Evolutionary conservation across 2,329 filamentous ascomycete species (phyloP).

Genomic region (Hirsutella minnesotensis): DNA sequence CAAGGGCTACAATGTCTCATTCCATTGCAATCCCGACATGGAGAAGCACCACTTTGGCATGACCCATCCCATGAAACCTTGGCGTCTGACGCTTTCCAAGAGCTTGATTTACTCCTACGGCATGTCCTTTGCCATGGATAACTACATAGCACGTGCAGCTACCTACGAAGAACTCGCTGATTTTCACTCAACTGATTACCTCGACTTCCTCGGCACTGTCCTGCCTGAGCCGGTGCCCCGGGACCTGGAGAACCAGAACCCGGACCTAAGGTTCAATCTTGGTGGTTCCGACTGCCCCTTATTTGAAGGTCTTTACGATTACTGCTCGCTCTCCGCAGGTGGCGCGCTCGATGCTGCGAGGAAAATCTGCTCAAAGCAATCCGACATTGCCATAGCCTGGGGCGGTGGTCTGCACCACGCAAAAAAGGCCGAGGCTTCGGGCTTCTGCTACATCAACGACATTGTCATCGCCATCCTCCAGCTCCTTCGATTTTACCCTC

Average conservation of each 20-base stretch:
- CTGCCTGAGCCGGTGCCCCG: conserved; percentile 50
- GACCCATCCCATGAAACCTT: conserved; percentile 98
- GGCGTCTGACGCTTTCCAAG: conserved; percentile 91
- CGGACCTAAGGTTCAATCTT: conserved; percentile 69
- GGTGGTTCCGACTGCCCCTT: conserved; percentile 89
- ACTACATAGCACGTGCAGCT: conserved; percentile 73
- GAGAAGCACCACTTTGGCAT: conserved; percentile 95
- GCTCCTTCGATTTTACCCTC: conserved; percentile 67
- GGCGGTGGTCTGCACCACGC: conserved; percentile 93
- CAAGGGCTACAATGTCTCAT: conserved; percentile 83
- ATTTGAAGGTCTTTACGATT: conserved; percentile 91
- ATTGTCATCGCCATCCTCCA: conserved; percentile 91
- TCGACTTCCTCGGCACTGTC: conserved; percentile 73
- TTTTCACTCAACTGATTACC: conserved; percentile 82
- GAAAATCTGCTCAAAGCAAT: conserved; percentile 75
- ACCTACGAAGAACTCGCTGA: conserved; percentile 77
- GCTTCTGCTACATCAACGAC: conserved; percentile 98
- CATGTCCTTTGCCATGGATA: conserved; percentile 93
- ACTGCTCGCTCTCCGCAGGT: conserved; percentile 87
- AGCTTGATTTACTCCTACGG: conserved; percentile 90
- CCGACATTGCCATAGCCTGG: conserved; percentile 96
- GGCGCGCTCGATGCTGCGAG: conserved; percentile 83
- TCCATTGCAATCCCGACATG: conserved; percentile 88
- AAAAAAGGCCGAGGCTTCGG: conserved; percentile 84
- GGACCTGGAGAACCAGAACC: conserved; percentile 52